Percentiles rank a stretch among this genome's conserved stretches.
Conservation (phyloP, 2,329 filamentous ascomycete species). For the Bimuria novae-zelandiae region DNA sequence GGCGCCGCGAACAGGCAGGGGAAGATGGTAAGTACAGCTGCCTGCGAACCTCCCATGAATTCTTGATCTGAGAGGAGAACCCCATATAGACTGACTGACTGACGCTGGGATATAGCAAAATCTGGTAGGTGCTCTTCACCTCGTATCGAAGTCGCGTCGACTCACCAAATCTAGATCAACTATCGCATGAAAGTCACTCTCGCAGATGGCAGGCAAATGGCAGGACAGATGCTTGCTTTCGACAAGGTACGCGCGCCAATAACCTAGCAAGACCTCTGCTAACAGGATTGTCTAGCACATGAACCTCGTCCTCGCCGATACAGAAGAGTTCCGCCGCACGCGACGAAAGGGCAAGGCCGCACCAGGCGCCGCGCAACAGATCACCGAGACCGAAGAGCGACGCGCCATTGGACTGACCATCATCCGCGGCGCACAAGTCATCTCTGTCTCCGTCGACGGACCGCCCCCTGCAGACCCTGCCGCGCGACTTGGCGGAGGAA, state of each 20-base stretch:
- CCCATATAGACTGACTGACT: conserved; percentile 53
- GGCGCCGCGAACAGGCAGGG: conserved; percentile 80
- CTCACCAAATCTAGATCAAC: conserved; percentile 74
- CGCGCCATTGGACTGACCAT: conserved; percentile 95
- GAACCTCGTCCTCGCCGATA: conserved; percentile 98
- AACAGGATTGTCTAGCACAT: conserved; percentile 71
- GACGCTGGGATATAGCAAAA: conserved; percentile 60
- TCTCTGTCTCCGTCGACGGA: conserved; percentile 93
- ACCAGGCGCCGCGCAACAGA: conserved; percentile 64
- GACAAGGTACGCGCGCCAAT: conserved; percentile 72
- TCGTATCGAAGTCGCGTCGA: conserved; percentile 16
- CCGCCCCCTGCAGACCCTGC: conserved; percentile 93
- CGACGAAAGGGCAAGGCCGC: conserved; percentile 65
- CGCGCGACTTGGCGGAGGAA: conserved; percentile 78
- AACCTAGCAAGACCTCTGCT: conserved; percentile 13
- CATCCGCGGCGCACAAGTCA: conserved; percentile 89
- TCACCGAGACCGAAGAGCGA: conserved; percentile 93
- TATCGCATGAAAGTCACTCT: conserved; percentile 98
- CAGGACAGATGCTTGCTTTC: conserved; percentile 96
- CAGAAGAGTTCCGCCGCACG: conserved; percentile 62
- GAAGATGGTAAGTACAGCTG: conserved; percentile 85
- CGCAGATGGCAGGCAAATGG: conserved; percentile 94
- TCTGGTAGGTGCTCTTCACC: conserved; percentile 57
- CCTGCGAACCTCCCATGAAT: conserved; percentile 39
- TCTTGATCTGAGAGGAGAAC: conserved; percentile 47